Base-by-base conservation (phyloP, 2,329 filamentous ascomycete genomes). In the Escovopsis sp. region DNA sequence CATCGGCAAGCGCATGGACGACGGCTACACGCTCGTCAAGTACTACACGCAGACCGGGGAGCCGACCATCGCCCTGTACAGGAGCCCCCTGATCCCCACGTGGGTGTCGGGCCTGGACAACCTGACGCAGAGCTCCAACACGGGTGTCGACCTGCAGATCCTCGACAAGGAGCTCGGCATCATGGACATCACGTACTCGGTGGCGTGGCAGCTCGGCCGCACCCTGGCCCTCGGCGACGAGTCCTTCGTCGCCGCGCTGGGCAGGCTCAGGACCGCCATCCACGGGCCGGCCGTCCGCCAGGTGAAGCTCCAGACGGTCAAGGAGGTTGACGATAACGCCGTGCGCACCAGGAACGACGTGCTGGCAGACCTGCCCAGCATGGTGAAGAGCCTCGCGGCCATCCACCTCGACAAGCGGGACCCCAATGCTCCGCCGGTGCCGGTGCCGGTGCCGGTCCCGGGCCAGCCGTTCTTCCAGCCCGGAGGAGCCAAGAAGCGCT, bases 151-250 rank as follows among this genome's bases (percentile, higher is more conserved):
- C 27, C 48, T 64, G n/a, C 57, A 64, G 43, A 58, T 69, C 14
- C 41, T 68, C 0, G 66, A 70, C 36, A 41, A 47, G 7, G 32
- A 57, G 2, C 5, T 59, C 0, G 61, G 60, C 0, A 47, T 69
- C 5, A 64, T 68, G 57, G 66, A 70, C 44, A 39, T 68, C 1
- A 60, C 60, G 0, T 70, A 69, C 48, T 59, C 58, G 0, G 41
- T 52, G 0, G 67, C 67, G 0, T 70, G 66, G 67, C 49, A 64
- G 25, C 42, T 67, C 0, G 67, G 67, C 0, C 57, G 56, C 16
- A 54, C 53, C 4, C 39, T 68, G 30, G 67, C 63, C 0, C 45
- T 67, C 0, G 57, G 54, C 0, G 60, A 56, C 40, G 30, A 56
- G 7, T 43, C 45, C 0, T 67, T 63, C 40, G 53, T 47, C 2